These are phyloP conservation scores for Panellus pusillus DNA, from an alignment of 768 basidiomycete genomes.

Conservation along the genomic window DNA sequence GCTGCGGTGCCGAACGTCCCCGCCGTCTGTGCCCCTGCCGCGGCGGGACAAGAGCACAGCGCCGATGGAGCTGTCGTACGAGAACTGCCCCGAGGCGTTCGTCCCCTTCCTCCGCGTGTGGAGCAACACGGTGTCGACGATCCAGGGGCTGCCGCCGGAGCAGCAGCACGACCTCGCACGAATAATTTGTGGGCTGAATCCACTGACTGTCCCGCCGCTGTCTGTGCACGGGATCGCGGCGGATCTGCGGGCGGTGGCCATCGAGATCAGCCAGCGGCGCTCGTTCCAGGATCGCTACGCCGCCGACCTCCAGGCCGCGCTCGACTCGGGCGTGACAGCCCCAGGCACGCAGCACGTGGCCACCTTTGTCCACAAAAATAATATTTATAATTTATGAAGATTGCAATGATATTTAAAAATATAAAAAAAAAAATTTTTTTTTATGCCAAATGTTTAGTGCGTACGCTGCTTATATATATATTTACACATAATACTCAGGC, in stretches of 20 bases:
- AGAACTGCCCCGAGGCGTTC: constrained; percentile 41
- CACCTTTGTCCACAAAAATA: too few relatives aligned
- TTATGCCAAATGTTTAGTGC: too few relatives aligned
- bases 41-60: constrained; percentile 45
- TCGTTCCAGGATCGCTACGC: constrained; percentile 83
- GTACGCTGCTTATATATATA: too few relatives aligned
- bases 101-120: constrained; percentile 70
- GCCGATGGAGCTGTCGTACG: constrained; percentile 30
- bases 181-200: constrained; percentile 55
- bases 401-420: too few relatives aligned
- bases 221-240: constrained; percentile 49
- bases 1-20: constrained; percentile 68
- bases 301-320: constrained; percentile 71
- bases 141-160: constrained; percentile 64
- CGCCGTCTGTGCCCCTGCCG: constrained; percentile 81
- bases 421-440: too few relatives aligned
- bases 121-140: constrained; percentile 61
- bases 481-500: too few relatives aligned
- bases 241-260: constrained; percentile 80
- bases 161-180: constrained; percentile 82
- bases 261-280: constrained; percentile 82
- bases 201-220: too few relatives aligned
- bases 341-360: too few relatives aligned
- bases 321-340: constrained; percentile 55
- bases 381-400: too few relatives aligned